Evolutionary conservation across 2,329 filamentous ascomycete genomes (phyloP).

Genomic region (Phyllachora maydis): DNA sequence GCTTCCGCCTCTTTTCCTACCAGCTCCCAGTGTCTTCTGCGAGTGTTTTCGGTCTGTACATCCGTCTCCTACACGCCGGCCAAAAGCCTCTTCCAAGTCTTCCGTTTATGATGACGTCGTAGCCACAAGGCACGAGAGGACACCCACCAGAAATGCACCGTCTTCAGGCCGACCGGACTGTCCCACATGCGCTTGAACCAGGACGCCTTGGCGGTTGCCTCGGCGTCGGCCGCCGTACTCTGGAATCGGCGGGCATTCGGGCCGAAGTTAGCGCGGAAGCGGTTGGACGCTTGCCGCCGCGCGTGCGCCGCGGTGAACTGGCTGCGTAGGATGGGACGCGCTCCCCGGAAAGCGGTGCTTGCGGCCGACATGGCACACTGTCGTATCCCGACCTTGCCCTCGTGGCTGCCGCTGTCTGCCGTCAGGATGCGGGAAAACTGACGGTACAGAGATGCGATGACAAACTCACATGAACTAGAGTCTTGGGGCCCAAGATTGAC

Average conservation of each 20-base stretch:
- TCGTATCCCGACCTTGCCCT: too few relatives aligned
- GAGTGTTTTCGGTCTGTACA: background rate
- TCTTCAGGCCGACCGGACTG: slow-evolving; percentile 67
- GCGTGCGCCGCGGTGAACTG: slow-evolving; percentile 29
- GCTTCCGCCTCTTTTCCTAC: too few relatives aligned
- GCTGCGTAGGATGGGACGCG: slow-evolving; percentile 33
- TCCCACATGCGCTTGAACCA: slow-evolving; percentile 69
- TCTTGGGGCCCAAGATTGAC: too few relatives aligned
- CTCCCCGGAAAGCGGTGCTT: slow-evolving; percentile 22
- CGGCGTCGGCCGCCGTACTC: slow-evolving; percentile 38
- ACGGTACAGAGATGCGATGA: too few relatives aligned
- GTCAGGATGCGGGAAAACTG: too few relatives aligned
- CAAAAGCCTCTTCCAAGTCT: background rate
- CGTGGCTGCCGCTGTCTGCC: too few relatives aligned
- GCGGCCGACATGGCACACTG: slow-evolving; percentile 8
- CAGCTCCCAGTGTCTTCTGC: too few relatives aligned
- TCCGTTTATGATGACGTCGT: background rate
- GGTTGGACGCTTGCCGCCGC: slow-evolving; percentile 15
- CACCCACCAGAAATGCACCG: slow-evolving; percentile 88
- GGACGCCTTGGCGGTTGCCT: slow-evolving; percentile 20
- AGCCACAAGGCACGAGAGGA: background rate
- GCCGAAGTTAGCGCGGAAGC: slow-evolving; percentile 20
- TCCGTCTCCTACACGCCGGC: background rate
- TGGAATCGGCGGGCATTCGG: slow-evolving; percentile 38
- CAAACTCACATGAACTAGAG: too few relatives aligned